Base-by-base conservation (phyloP, 257 asterid species). In the Fraxinus anomala region DNA sequence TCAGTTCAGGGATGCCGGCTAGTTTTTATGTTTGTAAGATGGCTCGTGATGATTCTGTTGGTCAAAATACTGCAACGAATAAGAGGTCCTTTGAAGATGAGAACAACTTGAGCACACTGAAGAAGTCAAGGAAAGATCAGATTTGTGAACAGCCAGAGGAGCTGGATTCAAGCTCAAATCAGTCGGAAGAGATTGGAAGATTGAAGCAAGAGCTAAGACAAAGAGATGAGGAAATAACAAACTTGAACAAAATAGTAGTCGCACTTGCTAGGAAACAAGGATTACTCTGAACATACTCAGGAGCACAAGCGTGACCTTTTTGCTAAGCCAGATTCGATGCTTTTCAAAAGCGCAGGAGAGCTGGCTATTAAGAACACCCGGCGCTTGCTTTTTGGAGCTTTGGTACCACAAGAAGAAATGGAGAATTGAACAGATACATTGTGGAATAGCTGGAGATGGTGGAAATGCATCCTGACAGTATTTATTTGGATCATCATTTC, bases 201-300 rank as follows among this genome's bases (percentile, higher is more conserved):
- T 85, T 93, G 89, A 87, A 88, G 19, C 31, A 63, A 80, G 96
- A 89, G 76, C 73, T 90, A 34, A 82, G 77, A 44, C 83, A 85
- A 42, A 86, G 96, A 85, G 97, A 95, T 13, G n/a, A 81, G 79
- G 96, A 91, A 78, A 90, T 93, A 21, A 72, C 92, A 8, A 83
- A 42, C 74, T 83, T 93, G 92, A 88, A 88, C 82, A 89, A 85
- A 81, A 82, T 95, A 76, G 68, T 93, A 47, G 92, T 91, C 79
- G 90, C 94, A 14, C 92, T 95, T 70, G 79, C 91, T 65, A 85
- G 98, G 83, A 95, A 93, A 85, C 98, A 95, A 80, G 93, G 96
- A 31, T 42, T 42, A 42, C 92, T 95, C 31, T 94, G 82, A 88
- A 54, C 68, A 39, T 31, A 24, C 69, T 79, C 34, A 0, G 36